A percentile compares a stretch with the other conserved stretches of the same genome.
These are phyloP conservation scores for Fusarium nygamai DNA, from an alignment of 2,329 filamentous ascomycete genomes.

Conservation along the genomic window DNA sequence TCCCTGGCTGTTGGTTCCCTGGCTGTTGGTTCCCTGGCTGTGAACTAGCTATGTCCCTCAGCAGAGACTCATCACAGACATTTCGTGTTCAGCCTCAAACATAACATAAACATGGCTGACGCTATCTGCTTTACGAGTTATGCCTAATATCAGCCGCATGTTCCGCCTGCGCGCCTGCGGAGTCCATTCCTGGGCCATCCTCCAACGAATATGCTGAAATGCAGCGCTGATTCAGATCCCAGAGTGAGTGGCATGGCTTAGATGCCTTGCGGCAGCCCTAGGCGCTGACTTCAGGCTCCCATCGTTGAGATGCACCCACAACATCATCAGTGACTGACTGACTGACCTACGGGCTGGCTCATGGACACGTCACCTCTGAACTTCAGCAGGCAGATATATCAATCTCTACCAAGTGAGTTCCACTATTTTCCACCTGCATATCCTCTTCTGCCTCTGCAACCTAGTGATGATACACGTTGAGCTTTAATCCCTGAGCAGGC, in stretches of 20 bases:
- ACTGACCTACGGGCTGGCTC: neutral
- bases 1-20: too few species aligned
- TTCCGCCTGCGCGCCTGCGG: conserved; percentile 16
- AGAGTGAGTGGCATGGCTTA: conserved; percentile 19
- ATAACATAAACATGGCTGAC: neutral
- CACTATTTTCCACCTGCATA: neutral
- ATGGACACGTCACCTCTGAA: neutral
- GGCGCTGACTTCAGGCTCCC: conserved; percentile 18
- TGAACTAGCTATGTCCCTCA: neutral
- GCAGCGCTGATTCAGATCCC: conserved; percentile 13
- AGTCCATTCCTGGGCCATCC: conserved; percentile 28
- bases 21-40: neutral
- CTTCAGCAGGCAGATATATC: neutral
- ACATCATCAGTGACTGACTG: neutral
- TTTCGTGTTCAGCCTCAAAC: neutral
- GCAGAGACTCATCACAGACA: neutral
- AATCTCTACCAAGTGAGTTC: conserved; percentile 17
- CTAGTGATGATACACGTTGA: conserved; percentile 55
- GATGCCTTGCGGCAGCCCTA: conserved; percentile 30
- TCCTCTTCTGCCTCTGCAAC: neutral
- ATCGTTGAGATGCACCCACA: conserved; percentile 1
- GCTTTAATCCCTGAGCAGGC: conserved; percentile 49
- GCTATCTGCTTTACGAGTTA: neutral
- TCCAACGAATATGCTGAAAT: conserved; percentile 11
- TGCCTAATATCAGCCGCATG: conserved; percentile 28